Base-by-base conservation (phyloP, 2,329 filamentous ascomycete genomes). In the Rhexocercosporidium sp. region DNA sequence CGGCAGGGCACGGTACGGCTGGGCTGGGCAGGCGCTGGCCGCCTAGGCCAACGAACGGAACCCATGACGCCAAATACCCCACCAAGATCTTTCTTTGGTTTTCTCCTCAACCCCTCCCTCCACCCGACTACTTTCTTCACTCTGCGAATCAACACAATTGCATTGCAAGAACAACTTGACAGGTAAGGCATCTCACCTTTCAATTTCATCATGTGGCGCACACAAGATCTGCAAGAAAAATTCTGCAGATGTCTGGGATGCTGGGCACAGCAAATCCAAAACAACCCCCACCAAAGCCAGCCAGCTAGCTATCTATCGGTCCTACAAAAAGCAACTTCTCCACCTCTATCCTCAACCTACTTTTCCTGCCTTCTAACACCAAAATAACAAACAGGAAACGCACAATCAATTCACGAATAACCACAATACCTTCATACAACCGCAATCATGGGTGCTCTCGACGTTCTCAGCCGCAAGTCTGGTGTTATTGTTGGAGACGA, bases 401-500 rank as follows among this genome's bases (percentile, higher is more conserved):
- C 31, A 56, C 39, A 59, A 49, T 25, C 41, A 49, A 53, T 25
- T 46, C 31, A 53, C 29, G 14, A 37, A 46, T 34, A 62, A 41
- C 37, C 47, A 56, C 56, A 65, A 59, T 54, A 61, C 18, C 61
- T 18, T 41, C 49, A 65, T 18, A 54, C 47, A 66, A 59, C 59
- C 62, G 64, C 59, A 72, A 77, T 66, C 44, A 84, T 84, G 82
- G 81, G 82, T 80, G 79, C 69, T 69, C 73, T 77, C 71, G 86
- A 87, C 74, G 80, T 86, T 78, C 85, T 91, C 70, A 83, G 78
- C 78, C 84, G 88, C 80, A 90, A 90, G 83, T 73, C 82, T 72
- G 89, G 89, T 77, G 87, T 89, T 78, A 90, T 91, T 80, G 84
- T 86, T 75, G 88, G 88, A 75, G 88, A 90, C 74, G 88, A 90